phyloP scores from a whole-genome alignment of 805 yeast genomes.

The Lipomyces oligophaga region DNA sequence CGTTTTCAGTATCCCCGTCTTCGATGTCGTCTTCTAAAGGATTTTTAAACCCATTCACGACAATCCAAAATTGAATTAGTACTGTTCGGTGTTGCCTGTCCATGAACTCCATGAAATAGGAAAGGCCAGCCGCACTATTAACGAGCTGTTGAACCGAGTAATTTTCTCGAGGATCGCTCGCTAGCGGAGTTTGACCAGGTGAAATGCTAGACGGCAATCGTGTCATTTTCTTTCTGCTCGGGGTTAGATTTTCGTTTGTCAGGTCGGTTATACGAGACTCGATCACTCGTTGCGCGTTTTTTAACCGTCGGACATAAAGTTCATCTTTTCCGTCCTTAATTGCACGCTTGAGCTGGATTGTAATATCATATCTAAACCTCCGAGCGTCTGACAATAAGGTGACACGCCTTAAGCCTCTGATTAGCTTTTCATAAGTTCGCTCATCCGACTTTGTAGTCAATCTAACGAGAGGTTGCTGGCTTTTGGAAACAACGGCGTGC shows the following conservation, averaged over 20 bases:
- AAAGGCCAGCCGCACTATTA: constrained; percentile 46
- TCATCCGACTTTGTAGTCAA: constrained; percentile 43
- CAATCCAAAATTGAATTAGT: constrained; percentile 60
- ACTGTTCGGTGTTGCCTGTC: constrained; percentile 46
- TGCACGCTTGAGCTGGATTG: constrained; percentile 47
- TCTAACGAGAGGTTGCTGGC: constrained; percentile 29
- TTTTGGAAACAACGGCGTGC: constrained; percentile 40
- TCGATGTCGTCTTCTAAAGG: constrained; percentile 55
- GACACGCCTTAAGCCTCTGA: constrained; percentile 38
- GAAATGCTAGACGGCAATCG: neutral
- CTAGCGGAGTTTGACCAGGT: constrained; percentile 4
- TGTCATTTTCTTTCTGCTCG: constrained; percentile 8
- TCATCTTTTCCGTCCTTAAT: constrained; percentile 37
- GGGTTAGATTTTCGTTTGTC: constrained; percentile 23
- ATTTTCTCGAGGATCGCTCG: constrained; percentile 33
- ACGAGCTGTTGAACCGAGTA: constrained; percentile 45
- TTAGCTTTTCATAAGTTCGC: constrained; percentile 42
- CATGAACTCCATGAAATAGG: constrained; percentile 53
- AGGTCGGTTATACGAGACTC: constrained; percentile 35
- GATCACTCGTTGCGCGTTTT: constrained; percentile 35
- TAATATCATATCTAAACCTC: constrained; percentile 47
- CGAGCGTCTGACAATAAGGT: constrained; percentile 45
- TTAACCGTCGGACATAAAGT: constrained; percentile 32
- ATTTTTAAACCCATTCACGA: constrained; percentile 63
- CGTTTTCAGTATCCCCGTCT: constrained; percentile 31